A percentile compares a stretch with the other conserved stretches of the same genome.
Evolutionary conservation across 257 asterid species (phyloP).

Genomic region (Misopates orontium): DNA sequence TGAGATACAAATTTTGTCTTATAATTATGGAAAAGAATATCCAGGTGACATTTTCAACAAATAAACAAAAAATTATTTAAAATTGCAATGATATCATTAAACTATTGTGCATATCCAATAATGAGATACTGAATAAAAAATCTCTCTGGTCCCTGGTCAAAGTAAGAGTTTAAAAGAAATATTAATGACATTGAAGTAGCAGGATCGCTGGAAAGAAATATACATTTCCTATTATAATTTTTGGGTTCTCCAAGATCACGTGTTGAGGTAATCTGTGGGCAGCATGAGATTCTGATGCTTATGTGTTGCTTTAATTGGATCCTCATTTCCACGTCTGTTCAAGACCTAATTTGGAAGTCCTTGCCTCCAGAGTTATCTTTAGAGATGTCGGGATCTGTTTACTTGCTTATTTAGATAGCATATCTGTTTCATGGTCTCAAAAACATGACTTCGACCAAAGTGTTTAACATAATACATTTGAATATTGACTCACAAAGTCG

Average conservation of each 20-base stretch:
- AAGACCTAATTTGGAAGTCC: slow-evolving; percentile 9
- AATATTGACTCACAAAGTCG: slow-evolving; percentile 10
- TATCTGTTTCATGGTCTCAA: slow-evolving; percentile 4
- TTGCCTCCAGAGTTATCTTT: slow-evolving; percentile 5
- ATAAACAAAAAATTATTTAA: neutral
- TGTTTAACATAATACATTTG: neutral
- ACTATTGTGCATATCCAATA: neutral
- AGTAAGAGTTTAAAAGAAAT: slow-evolving; percentile 16
- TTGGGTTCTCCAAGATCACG: slow-evolving; percentile 17
- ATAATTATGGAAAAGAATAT: neutral
- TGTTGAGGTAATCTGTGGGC: slow-evolving; percentile 7
- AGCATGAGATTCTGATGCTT: slow-evolving; percentile 12
- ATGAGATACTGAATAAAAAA: neutral
- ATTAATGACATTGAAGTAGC: slow-evolving; percentile 13
- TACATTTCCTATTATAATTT: slow-evolving; percentile 13
- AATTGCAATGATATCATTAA: neutral
- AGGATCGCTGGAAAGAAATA: slow-evolving; percentile 18
- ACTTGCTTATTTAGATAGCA: neutral
- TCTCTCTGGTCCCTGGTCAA: slow-evolving; percentile 1
- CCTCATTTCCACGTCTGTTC: slow-evolving; percentile 11
- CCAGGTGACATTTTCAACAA: neutral
- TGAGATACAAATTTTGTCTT: neutral
- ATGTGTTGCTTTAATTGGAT: slow-evolving; percentile 18
- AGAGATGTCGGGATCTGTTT: neutral
- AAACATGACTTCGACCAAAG: neutral